Conservation (phyloP, 2,329 filamentous ascomycete species). For the Verticillium isaacii region DNA sequence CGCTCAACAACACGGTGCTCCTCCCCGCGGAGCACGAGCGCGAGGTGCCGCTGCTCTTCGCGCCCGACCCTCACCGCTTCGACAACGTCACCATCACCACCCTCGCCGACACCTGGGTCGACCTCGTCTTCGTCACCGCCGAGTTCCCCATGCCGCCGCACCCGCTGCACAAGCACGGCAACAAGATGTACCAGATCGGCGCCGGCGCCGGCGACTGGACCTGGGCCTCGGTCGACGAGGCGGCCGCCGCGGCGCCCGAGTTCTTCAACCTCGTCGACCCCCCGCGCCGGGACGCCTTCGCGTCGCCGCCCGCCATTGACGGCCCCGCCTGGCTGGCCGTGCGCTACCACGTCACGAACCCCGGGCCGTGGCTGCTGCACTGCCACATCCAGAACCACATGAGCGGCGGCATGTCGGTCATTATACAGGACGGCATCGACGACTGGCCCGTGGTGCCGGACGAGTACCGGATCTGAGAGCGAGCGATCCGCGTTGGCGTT, state of each 20-base stretch:
- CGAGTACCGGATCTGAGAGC: slow-evolving; percentile 22
- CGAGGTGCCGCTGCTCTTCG: slow-evolving; percentile 39
- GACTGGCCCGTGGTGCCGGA: slow-evolving; percentile 34
- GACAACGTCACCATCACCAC: slow-evolving; percentile 44
- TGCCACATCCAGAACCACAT: slow-evolving; percentile 53
- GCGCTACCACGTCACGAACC: slow-evolving; percentile 46
- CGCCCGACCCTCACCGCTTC: slow-evolving; percentile 25
- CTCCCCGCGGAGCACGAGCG: slow-evolving; percentile 30
- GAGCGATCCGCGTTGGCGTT: not conserved
- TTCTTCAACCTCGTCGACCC: slow-evolving; percentile 55
- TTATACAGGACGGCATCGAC: slow-evolving; percentile 43
- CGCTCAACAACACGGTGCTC: slow-evolving; percentile 41
- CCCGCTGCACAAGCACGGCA: slow-evolving; percentile 61
- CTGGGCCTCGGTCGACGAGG: slow-evolving; percentile 49
- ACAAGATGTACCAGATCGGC: slow-evolving; percentile 55
- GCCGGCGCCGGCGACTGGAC: slow-evolving; percentile 43
- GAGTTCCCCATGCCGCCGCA: slow-evolving; percentile 46
- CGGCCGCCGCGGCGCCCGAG: slow-evolving; percentile 36
- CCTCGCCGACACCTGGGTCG: slow-evolving; percentile 45
- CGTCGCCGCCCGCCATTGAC: slow-evolving; percentile 26
- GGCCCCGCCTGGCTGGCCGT: slow-evolving; percentile 42
- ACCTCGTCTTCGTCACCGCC: slow-evolving; percentile 46
- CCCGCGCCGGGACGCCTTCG: slow-evolving; percentile 45
- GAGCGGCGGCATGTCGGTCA: slow-evolving; percentile 49
- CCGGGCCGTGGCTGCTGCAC: slow-evolving; percentile 50